Percentiles rank a stretch among this genome's conserved stretches.
phyloP scores from a whole-genome alignment of 2,329 filamentous ascomycete species.

The Diaporthe velutina region DNA sequence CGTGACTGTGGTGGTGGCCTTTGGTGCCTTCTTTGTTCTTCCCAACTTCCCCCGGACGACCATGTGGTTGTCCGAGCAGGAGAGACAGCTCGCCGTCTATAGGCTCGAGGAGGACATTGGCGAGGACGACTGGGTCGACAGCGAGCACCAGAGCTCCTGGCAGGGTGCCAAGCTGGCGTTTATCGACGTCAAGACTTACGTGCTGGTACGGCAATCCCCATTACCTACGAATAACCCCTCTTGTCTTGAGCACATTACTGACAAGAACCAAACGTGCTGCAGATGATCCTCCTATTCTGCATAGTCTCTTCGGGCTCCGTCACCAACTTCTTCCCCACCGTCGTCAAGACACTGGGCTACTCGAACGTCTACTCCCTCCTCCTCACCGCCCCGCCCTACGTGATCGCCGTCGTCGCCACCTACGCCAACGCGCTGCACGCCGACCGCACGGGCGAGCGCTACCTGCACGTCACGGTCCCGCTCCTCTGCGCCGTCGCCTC shows the following conservation, averaged over 20 bases:
- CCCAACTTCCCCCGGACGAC: constrained; percentile 58
- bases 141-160: constrained; percentile 67
- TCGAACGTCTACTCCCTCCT: constrained; percentile 70
- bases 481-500: constrained; percentile 71
- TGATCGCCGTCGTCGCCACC: constrained; percentile 71
- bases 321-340: constrained; percentile 78
- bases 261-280: neutral
- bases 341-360: constrained; percentile 77
- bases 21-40: constrained; percentile 66
- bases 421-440: constrained; percentile 78
- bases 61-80: constrained; percentile 67
- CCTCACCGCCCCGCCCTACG: constrained; percentile 75
- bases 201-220: constrained; percentile 66
- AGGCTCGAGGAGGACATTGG: constrained; percentile 74
- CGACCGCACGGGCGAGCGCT: constrained; percentile 78
- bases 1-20: constrained; percentile 69
- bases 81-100: constrained; percentile 70
- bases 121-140: constrained; percentile 72
- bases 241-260: neutral
- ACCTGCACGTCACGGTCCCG: constrained; percentile 74
- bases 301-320: constrained; percentile 68
- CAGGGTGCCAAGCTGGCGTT: constrained; percentile 68
- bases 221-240: too few species aligned
- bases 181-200: constrained; percentile 70
- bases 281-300: constrained; percentile 69